phyloP scores from a whole-genome alignment of 352 stramenopile genomes.

The Phytophthora fragariaefolia region DNA sequence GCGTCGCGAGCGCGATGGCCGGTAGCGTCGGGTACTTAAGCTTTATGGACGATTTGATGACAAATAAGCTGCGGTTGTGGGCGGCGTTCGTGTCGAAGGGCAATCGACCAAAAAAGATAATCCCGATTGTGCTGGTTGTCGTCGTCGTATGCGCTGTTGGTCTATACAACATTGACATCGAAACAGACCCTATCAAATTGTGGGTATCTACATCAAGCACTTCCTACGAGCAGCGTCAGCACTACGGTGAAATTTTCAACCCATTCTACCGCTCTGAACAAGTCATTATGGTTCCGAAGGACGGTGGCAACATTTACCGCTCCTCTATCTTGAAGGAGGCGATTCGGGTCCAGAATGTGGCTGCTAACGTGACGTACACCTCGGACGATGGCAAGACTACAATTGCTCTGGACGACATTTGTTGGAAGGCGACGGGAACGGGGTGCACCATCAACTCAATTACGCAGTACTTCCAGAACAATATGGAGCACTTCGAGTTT shows the following conservation, averaged over 20 bases:
- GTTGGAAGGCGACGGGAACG: slow-evolving; percentile 69
- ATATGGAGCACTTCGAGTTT: slow-evolving; percentile 62
- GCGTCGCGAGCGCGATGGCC: slow-evolving; percentile 31
- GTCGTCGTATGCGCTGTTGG: slow-evolving; percentile 46
- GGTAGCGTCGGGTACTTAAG: slow-evolving; percentile 36
- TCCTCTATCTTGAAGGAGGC: slow-evolving; percentile 58
- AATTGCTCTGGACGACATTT: slow-evolving; percentile 61
- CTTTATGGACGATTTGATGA: slow-evolving; percentile 56
- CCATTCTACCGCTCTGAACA: slow-evolving; percentile 78
- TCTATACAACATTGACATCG: slow-evolving; percentile 56
- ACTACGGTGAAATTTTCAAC: slow-evolving; percentile 68
- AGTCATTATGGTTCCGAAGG: slow-evolving; percentile 69
- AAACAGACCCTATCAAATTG: slow-evolving; percentile 70
- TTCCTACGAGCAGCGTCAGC: slow-evolving; percentile 61
- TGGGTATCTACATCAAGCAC: slow-evolving; percentile 68
- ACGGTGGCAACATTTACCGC: slow-evolving; percentile 62
- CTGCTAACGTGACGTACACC: slow-evolving; percentile 46
- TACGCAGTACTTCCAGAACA: slow-evolving; percentile 77
- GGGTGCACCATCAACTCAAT: slow-evolving; percentile 64
- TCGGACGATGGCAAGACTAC: slow-evolving; percentile 29
- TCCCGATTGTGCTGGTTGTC: slow-evolving; percentile 48
- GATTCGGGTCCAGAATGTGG: slow-evolving; percentile 56
- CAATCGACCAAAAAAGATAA: slow-evolving; percentile 49
- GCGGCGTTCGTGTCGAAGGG: slow-evolving; percentile 46
- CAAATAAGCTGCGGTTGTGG: slow-evolving; percentile 49